phyloP scores from a whole-genome alignment of 2,329 filamentous ascomycete genomes.

The Westerdykella sp. region DNA sequence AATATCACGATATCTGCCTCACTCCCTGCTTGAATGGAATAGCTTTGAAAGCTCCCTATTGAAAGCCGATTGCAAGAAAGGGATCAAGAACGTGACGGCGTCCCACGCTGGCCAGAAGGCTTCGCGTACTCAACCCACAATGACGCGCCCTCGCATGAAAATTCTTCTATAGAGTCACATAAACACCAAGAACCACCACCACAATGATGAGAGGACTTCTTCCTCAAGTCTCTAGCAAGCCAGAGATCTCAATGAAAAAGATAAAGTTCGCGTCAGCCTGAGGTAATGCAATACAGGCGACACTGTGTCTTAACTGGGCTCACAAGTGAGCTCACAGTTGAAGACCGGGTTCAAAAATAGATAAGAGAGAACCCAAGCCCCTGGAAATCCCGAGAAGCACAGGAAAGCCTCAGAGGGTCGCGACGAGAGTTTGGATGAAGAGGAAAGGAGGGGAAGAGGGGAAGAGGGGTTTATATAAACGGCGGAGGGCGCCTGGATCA shows the following conservation, averaged over 20 bases:
- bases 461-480: too few species aligned
- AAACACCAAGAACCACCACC: neutral
- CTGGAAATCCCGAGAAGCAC: too few species aligned
- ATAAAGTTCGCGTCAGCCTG: slow-evolving; percentile 5
- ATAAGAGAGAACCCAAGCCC: too few species aligned
- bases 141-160: too few species aligned
- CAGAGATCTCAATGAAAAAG: slow-evolving; percentile 19
- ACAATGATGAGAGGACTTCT: slow-evolving; percentile 6
- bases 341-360: slow-evolving; percentile 9
- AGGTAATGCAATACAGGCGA: slow-evolving; percentile 4
- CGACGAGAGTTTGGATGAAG: too few species aligned
- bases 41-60: neutral
- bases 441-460: too few species aligned
- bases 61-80: neutral
- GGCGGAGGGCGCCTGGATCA: too few species aligned
- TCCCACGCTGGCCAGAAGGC: neutral
- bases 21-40: neutral
- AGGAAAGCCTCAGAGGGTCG: too few species aligned
- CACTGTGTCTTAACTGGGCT: slow-evolving; percentile 6
- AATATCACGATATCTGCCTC: too few species aligned
- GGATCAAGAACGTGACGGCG: neutral
- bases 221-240: slow-evolving; percentile 17
- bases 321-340: slow-evolving; percentile 11
- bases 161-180: too few species aligned
- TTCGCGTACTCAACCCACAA: neutral